These are phyloP conservation scores for Cordyceps tenuipes DNA, from an alignment of 2,329 filamentous ascomycete genomes.

Conservation along the genomic window DNA sequence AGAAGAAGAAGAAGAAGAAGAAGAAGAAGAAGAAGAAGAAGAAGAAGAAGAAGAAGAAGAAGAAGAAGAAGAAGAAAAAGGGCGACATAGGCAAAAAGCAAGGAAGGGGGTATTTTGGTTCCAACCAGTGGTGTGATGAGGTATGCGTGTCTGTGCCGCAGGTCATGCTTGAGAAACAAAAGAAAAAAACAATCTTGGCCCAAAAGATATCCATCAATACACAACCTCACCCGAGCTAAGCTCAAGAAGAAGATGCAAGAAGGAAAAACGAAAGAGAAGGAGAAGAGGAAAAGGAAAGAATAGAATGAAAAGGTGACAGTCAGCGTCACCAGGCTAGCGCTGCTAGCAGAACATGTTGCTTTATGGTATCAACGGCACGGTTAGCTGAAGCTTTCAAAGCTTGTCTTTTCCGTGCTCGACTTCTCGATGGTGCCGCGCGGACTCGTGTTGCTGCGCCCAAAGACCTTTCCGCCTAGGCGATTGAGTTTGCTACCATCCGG, in stretches of 20 bases:
- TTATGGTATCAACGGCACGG: neutral
- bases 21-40: too few species aligned
- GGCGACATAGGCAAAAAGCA: conserved; percentile 1
- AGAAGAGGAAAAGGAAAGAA: neutral
- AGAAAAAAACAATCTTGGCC: neutral
- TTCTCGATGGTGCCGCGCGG: conserved; percentile 45
- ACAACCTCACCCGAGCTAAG: neutral
- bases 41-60: too few species aligned
- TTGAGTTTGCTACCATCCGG: conserved; percentile 45
- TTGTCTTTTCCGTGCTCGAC: conserved; percentile 40
- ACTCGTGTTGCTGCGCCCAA: conserved; percentile 44
- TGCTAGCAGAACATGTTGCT: neutral
- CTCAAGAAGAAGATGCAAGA: neutral
- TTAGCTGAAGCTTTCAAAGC: conserved; percentile 28
- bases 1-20: too few species aligned
- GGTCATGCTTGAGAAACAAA: conserved; percentile 1
- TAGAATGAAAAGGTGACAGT: conserved; percentile 3
- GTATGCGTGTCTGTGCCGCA: neutral
- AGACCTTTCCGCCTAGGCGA: conserved; percentile 48
- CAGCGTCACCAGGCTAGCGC: conserved; percentile 11
- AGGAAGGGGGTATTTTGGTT: conserved; percentile 21
- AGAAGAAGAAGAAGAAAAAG: neutral
- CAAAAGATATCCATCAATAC: conserved; percentile 4
- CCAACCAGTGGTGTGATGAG: conserved; percentile 17
- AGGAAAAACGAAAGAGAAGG: neutral